phyloP scores from a whole-genome alignment of 768 basidiomycete genomes.

The Mycena capillaripes region DNA sequence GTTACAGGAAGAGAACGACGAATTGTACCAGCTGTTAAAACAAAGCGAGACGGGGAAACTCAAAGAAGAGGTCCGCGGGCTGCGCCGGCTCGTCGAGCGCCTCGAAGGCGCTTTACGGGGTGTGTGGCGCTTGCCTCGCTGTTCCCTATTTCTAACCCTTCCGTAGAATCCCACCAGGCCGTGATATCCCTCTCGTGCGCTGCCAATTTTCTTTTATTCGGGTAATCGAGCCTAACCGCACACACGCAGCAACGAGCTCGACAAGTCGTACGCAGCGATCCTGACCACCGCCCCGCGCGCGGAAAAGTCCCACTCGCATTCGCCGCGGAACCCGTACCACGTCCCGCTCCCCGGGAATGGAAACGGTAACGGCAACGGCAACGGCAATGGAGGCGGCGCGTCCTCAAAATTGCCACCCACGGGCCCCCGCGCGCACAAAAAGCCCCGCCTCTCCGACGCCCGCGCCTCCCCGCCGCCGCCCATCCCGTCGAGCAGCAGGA shows the following conservation, averaged over 20 bases:
- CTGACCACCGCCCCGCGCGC: slow-evolving; percentile 60
- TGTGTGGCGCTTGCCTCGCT: slow-evolving; percentile 47
- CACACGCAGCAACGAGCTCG: slow-evolving; percentile 74
- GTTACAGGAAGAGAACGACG: slow-evolving; percentile 91
- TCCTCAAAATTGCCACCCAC: slow-evolving; percentile 74
- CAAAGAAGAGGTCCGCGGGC: slow-evolving; percentile 83
- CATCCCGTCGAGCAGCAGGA: slow-evolving; percentile 39
- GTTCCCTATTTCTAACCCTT: not conserved
- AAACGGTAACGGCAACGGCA: too few species aligned
- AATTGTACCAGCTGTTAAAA: slow-evolving; percentile 82
- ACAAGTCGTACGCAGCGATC: slow-evolving; percentile 81
- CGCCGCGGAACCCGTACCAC: slow-evolving; percentile 64
- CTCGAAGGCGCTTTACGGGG: slow-evolving; percentile 85
- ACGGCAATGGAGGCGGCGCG: too few species aligned
- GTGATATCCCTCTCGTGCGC: slow-evolving; percentile 82
- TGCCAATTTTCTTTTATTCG: not conserved
- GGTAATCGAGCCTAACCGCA: slow-evolving; percentile 10
- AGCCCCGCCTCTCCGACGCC: slow-evolving; percentile 77
- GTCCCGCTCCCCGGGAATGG: slow-evolving; percentile 35
- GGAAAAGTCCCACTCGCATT: slow-evolving; percentile 57
- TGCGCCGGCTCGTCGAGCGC: slow-evolving; percentile 75
- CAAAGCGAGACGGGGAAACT: slow-evolving; percentile 83
- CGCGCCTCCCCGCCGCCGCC: slow-evolving; percentile 50
- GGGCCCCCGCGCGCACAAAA: slow-evolving; percentile 86
- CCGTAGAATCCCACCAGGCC: slow-evolving; percentile 81